Percentiles rank a stretch among this genome's conserved stretches.
Conservation (phyloP, 1,284 basidiomycete genomes). For the Neotropicomus parvogracilis region DNA sequence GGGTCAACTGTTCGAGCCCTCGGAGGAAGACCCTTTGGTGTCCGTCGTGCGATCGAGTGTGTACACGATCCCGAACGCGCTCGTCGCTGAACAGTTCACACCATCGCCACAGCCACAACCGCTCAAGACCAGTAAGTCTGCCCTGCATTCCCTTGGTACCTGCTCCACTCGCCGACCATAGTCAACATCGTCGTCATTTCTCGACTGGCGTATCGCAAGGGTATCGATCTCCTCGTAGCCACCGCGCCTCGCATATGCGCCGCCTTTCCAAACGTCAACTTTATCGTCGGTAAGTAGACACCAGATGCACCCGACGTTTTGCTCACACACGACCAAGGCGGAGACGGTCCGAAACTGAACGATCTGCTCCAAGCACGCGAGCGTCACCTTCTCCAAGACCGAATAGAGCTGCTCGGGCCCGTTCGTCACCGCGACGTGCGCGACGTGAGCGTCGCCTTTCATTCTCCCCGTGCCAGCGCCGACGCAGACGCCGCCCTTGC, state of each 20-base stretch:
- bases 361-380: conserved; percentile 97
- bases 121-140: conserved; percentile 56
- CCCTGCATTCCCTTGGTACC: not conserved
- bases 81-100: conserved; percentile 85
- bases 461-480: no score
- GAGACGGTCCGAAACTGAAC: conserved; percentile 93
- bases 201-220: conserved; percentile 94
- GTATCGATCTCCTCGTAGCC: conserved; percentile 91
- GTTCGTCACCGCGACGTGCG: conserved; percentile 81
- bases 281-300: conserved; percentile 71
- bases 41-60: conserved; percentile 59
- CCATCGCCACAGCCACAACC: conserved; percentile 51
- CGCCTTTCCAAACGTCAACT: conserved; percentile 79
- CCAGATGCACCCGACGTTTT: not conserved
- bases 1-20: conserved; percentile 63
- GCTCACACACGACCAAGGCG: conserved; percentile 52
- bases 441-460: conserved; percentile 62
- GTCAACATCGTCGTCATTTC: conserved; percentile 95
- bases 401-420: conserved; percentile 84
- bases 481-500: no score
- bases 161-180: conserved; percentile 33
- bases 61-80: conserved; percentile 92
- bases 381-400: conserved; percentile 83
- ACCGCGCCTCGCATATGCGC: conserved; percentile 88
- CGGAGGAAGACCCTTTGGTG: conserved; percentile 40